These are phyloP conservation scores for Graphiopsis chlorocephala DNA, from an alignment of 2,329 filamentous ascomycete genomes.

Conservation along the genomic window DNA sequence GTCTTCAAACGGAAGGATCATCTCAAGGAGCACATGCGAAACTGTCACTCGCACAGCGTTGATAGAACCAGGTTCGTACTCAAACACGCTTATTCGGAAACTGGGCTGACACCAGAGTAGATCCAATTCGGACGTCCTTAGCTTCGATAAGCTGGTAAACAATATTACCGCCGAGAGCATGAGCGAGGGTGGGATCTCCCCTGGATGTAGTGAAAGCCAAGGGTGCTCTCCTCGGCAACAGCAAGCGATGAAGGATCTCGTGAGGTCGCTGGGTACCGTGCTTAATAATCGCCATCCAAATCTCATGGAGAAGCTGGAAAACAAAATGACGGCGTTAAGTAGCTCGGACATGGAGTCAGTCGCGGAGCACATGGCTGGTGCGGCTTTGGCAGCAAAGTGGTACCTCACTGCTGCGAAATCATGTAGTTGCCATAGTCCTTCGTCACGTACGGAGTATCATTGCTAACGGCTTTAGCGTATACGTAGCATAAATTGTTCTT, in stretches of 20 bases:
- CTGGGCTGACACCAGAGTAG: background rate
- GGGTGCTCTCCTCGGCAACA: background rate
- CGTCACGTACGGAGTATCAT: background rate
- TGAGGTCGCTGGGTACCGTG: conserved; percentile 4
- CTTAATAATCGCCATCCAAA: background rate
- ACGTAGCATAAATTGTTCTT: too few species aligned
- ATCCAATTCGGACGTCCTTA: background rate
- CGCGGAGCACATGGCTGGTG: background rate
- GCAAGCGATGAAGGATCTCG: conserved; percentile 2
- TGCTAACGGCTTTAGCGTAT: background rate
- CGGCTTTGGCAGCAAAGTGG: background rate
- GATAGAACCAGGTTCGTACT: background rate
- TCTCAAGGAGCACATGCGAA: conserved; percentile 7
- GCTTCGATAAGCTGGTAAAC: background rate
- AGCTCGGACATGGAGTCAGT: background rate
- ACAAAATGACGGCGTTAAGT: background rate
- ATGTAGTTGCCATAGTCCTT: background rate
- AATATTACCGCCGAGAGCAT: background rate
- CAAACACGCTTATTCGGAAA: too few species aligned
- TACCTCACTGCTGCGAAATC: background rate
- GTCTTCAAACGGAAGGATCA: conserved; percentile 7
- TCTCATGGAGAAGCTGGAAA: background rate
- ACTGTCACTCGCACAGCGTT: background rate
- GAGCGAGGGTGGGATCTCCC: background rate
- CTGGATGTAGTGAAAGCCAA: too few species aligned